phyloP scores from a whole-genome alignment of 345 rosid species.

The Sisymbrium altissimum region DNA sequence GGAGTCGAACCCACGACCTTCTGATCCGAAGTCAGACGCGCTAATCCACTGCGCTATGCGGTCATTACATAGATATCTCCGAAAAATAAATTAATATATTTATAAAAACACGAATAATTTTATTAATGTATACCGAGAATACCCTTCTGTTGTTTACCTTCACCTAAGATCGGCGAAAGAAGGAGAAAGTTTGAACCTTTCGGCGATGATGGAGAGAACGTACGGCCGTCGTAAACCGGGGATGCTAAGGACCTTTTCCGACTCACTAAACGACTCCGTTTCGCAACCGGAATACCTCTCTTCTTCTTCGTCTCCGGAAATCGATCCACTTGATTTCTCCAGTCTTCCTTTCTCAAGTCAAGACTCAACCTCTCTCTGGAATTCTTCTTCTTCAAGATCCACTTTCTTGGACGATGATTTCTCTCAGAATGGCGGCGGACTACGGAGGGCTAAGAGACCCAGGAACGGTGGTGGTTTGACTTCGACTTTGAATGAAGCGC shows the following conservation, averaged over 20 bases:
- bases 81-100: neutral
- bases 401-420: constrained; percentile 11
- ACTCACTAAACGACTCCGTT: constrained; percentile 38
- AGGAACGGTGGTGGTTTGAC: constrained; percentile 35
- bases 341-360: constrained; percentile 50
- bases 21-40: constrained; percentile 99
- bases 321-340: constrained; percentile 35
- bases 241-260: constrained; percentile 43
- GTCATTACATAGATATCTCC: neutral
- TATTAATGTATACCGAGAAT: no score
- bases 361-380: constrained; percentile 50
- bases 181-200: neutral
- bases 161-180: neutral
- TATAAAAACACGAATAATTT: no score
- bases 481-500: constrained; percentile 79
- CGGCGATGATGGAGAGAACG: constrained; percentile 65
- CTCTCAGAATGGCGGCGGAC: constrained; percentile 24
- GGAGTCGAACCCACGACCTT: constrained; percentile 92
- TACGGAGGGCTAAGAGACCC: constrained; percentile 54
- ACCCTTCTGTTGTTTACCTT: neutral
- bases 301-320: constrained; percentile 44
- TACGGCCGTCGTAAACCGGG: constrained; percentile 78
- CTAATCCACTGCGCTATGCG: constrained; percentile 99
- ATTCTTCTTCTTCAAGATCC: constrained; percentile 16
- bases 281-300: constrained; percentile 25